phyloP scores from a whole-genome alignment of 345 rosid genomes.

The Acer saccharum region DNA sequence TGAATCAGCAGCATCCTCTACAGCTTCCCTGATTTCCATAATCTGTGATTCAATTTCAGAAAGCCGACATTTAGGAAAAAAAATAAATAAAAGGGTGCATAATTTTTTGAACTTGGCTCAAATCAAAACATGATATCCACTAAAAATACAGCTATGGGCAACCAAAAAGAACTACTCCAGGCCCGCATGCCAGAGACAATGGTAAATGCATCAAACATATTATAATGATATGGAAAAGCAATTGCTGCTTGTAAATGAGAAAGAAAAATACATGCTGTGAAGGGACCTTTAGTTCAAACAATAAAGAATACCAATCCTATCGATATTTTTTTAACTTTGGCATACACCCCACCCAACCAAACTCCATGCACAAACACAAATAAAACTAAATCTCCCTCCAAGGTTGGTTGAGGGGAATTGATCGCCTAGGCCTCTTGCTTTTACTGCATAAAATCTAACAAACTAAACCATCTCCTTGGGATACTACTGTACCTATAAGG shows the following conservation, averaged over 20 bases:
- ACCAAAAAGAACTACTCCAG: neutral
- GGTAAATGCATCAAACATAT: neutral
- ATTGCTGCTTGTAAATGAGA: neutral
- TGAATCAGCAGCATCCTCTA: slow-evolving; percentile 73
- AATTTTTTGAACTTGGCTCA: neutral
- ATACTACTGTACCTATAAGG: neutral
- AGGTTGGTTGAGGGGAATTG: too few species aligned
- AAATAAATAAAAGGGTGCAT: neutral
- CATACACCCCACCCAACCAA: too few species aligned
- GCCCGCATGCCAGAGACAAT: neutral
- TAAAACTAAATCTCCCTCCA: too few species aligned
- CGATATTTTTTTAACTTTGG: too few species aligned
- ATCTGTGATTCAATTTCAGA: slow-evolving; percentile 46
- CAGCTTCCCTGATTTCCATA: slow-evolving; percentile 91
- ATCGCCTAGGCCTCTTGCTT: too few species aligned
- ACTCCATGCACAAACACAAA: too few species aligned
- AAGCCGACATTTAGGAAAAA: neutral
- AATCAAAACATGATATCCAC: neutral
- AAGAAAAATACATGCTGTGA: neutral
- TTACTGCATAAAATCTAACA: too few species aligned
- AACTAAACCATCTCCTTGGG: neutral
- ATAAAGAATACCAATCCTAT: neutral
- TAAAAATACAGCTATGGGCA: neutral
- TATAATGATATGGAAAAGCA: neutral
- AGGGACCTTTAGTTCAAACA: neutral